phyloP scores from a whole-genome alignment of 176 grass and related monocot genomes.

The Oryza australiensis region DNA sequence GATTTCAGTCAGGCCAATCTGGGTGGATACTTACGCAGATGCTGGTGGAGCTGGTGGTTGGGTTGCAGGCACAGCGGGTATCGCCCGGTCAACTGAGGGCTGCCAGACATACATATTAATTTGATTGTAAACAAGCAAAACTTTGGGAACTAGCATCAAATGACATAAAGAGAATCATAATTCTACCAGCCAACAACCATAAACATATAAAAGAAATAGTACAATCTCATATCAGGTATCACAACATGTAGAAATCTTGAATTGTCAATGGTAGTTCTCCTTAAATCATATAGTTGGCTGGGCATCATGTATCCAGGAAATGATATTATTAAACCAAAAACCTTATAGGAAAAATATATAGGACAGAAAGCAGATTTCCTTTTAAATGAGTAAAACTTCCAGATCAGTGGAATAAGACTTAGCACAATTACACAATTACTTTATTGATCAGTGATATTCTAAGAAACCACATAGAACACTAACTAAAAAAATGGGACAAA shows the following conservation, averaged over 20 bases:
- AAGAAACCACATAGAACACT: neutral
- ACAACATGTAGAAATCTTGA: neutral
- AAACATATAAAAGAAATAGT: neutral
- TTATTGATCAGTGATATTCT: neutral
- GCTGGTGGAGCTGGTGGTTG: constrained; percentile 19
- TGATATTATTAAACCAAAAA: neutral
- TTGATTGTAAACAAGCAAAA: neutral
- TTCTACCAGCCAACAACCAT: neutral
- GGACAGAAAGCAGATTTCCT: neutral
- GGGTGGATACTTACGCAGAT: constrained; percentile 29
- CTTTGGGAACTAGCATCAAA: neutral
- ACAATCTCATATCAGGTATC: neutral
- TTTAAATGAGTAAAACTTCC: no score
- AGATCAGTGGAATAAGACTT: constrained; percentile 1
- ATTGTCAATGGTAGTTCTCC: neutral
- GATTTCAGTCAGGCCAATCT: neutral
- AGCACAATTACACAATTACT: neutral
- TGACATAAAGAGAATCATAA: neutral
- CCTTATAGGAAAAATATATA: neutral
- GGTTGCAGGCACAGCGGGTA: constrained; percentile 27
- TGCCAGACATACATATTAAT: constrained; percentile 26
- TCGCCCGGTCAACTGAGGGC: constrained; percentile 29
- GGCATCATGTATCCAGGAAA: neutral
- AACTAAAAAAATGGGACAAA: neutral
- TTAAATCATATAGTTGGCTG: neutral